These are phyloP conservation scores for Rosa hybrid DNA, from an alignment of 331 rosid species.

Conservation along the genomic window DNA sequence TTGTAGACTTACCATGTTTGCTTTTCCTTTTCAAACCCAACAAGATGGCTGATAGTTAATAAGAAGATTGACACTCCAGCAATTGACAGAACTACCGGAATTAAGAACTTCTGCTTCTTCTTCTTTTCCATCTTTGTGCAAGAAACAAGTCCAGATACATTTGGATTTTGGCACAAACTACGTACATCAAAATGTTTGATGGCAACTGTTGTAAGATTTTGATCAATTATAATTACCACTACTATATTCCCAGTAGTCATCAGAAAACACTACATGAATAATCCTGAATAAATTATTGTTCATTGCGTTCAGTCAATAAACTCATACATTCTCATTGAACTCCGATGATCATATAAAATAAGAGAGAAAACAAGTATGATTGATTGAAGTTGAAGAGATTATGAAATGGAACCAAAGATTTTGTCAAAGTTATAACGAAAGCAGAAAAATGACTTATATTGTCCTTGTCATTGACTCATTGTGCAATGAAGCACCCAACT, in stretches of 20 bases:
- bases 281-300: neutral
- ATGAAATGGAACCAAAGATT: too few relatives aligned
- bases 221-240: neutral
- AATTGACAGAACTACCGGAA: slow-evolving; percentile 45
- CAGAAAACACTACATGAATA: neutral
- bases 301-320: too few relatives aligned
- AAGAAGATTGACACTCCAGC: slow-evolving; percentile 39
- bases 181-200: slow-evolving; percentile 14
- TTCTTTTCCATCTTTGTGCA: slow-evolving; percentile 23
- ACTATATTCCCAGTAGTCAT: neutral
- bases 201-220: neutral
- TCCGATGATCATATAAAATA: too few relatives aligned
- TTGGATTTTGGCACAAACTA: slow-evolving; percentile 56
- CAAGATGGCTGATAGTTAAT: slow-evolving; percentile 23
- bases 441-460: neutral
- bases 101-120: slow-evolving; percentile 22
- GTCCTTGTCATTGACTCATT: neutral
- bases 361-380: too few relatives aligned
- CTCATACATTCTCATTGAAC: neutral
- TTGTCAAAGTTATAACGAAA: too few relatives aligned
- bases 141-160: slow-evolving; percentile 41
- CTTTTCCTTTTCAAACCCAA: neutral
- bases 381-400: too few relatives aligned
- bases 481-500: neutral
- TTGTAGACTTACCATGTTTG: neutral